Evolutionary conservation across 2,329 filamentous ascomycete genomes (phyloP).

Genomic region (Mycosphaerelloides madeirae): DNA sequence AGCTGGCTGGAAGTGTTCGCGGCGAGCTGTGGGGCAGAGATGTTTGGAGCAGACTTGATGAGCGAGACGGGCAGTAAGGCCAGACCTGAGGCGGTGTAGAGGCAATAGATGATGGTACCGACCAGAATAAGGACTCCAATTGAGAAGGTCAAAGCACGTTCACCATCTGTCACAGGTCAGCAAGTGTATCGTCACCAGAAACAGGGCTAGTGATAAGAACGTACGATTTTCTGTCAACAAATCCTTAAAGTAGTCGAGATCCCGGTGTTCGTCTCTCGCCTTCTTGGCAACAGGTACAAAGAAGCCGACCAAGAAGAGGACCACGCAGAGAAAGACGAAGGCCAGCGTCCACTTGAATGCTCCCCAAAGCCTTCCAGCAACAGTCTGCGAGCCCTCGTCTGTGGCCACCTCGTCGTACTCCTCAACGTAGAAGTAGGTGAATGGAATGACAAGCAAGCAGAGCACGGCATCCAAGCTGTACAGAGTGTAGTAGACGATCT

Average conservation of each 20-base stretch:
- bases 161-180: slow-evolving; percentile 57
- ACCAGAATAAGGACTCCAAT: slow-evolving; percentile 83
- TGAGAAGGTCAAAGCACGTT: slow-evolving; percentile 85
- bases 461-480: slow-evolving; percentile 89
- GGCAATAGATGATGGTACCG: slow-evolving; percentile 76
- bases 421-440: slow-evolving; percentile 97
- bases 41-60: slow-evolving; percentile 84
- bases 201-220: slow-evolving; percentile 25
- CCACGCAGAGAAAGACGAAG: slow-evolving; percentile 73
- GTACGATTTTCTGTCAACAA: slow-evolving; percentile 74
- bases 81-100: slow-evolving; percentile 86
- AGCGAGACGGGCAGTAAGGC: slow-evolving; percentile 83
- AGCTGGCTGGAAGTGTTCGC: slow-evolving; percentile 75
- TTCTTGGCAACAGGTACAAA: slow-evolving; percentile 79
- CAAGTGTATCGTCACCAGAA: slow-evolving; percentile 2
- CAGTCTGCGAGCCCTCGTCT: slow-evolving; percentile 70
- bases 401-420: slow-evolving; percentile 90
- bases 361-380: slow-evolving; percentile 68
- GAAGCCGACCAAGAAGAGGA: slow-evolving; percentile 87
- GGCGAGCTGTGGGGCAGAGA: slow-evolving; percentile 74
- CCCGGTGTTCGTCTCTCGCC: slow-evolving; percentile 60
- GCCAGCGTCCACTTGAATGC: slow-evolving; percentile 86
- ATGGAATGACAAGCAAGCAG: slow-evolving; percentile 84
- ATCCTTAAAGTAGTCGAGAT: slow-evolving; percentile 87
- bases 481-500: slow-evolving; percentile 84